Evolutionary conservation across 805 yeast species (phyloP).

Genomic region (Schizosaccharomyces japonicus): DNA sequence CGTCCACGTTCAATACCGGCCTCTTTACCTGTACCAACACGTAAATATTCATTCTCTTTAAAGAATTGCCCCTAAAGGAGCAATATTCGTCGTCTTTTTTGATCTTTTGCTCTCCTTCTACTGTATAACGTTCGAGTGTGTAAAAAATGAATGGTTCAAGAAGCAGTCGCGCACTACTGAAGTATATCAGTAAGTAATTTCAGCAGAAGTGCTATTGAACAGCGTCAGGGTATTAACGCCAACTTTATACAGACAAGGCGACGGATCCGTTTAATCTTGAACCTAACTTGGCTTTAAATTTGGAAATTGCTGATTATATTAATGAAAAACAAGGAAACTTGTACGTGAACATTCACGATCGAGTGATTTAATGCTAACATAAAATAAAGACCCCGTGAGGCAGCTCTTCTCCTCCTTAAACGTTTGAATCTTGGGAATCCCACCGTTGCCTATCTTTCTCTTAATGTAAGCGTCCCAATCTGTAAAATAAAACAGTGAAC

Average conservation of each 20-base stretch:
- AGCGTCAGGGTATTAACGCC: no score
- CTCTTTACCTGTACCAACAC: no score
- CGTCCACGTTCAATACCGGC: no score
- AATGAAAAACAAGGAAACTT: constrained; percentile 77
- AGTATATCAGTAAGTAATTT: no score
- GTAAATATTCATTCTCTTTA: no score
- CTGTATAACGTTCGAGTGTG: no score
- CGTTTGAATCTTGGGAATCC: constrained; percentile 63
- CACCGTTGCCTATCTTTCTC: constrained; percentile 62
- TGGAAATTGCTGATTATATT: constrained; percentile 81
- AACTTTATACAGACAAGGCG: constrained; percentile 34
- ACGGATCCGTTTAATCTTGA: constrained; percentile 60
- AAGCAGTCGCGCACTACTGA: constrained; percentile 8
- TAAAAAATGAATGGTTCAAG: background rate
- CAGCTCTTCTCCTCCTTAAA: constrained; percentile 65
- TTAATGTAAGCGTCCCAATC: constrained; percentile 14
- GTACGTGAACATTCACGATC: constrained; percentile 7
- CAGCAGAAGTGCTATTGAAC: no score
- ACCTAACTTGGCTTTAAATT: constrained; percentile 68
- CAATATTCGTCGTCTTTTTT: no score
- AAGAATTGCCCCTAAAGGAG: no score
- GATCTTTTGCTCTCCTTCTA: no score
- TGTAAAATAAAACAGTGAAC: no score
- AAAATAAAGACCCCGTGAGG: constrained; percentile 48
- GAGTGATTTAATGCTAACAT: background rate